Base-by-base conservation (phyloP, 305 asterid genomes). In the Fraxinus dipetala region DNA sequence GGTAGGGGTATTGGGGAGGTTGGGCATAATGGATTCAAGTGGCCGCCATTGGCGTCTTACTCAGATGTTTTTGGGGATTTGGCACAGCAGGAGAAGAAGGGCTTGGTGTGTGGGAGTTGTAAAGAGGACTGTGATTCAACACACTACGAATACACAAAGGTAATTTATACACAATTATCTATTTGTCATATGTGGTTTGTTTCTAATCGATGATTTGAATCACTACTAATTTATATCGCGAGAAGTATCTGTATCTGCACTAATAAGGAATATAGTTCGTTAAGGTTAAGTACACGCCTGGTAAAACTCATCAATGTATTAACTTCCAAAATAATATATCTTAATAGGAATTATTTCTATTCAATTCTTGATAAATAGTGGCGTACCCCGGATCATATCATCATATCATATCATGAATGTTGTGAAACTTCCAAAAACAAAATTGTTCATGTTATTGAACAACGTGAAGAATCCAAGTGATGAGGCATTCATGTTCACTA, bases 1-100 rank as follows among this genome's bases (percentile, higher is more conserved):
- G 90, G 89, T 74, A 88, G 87, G 35, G 8, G 76, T 81, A 87
- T 82, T 43, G 91, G 90, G 82, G 93, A 82, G 82, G 83, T 77
- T 75, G 91, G 90, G 34, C 93, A 85, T 59, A 77, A 79, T 81
- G 96, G 95, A 79, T 86, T 86, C 72, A 92, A 87, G 77, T 89
- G 89, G 88, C 93, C 95, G 56, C 92, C 95, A 0, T 73, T 95
- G 90, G 93, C 96, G 24, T 95, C 99, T 1, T 95, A 90, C 86
- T 87, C 94, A 0, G 97, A 94, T 89, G 90, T 91, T 85, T 93
- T 90, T 76, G 97, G 84, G 78, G 95, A 89, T 86, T 85, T 89
- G 89, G 45, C 85, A 89, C 76, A 77, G 90, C 87, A 86, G 87
- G 90, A 84, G 88, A 91, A 81, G 87, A 85, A 86, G 80, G 89